Conservation (phyloP, 2,329 filamentous ascomycete species). For the Ophioceras dolichostomum region DNA sequence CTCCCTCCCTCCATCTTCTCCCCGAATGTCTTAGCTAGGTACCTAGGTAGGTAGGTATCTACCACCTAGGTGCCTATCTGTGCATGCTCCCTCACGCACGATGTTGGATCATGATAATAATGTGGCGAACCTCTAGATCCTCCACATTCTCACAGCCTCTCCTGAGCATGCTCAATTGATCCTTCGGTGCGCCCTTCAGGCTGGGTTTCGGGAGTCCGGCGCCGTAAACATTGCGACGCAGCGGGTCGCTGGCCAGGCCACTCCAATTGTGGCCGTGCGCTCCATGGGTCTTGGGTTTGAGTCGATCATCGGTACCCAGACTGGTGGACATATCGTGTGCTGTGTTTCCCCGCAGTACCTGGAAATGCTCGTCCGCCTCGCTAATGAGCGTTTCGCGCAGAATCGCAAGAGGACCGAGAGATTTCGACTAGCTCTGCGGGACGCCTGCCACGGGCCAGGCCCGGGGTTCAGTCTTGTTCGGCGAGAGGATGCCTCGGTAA, state of each 20-base stretch:
- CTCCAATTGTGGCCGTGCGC: constrained; percentile 72
- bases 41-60: too few relatives aligned
- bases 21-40: too few relatives aligned
- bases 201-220: constrained; percentile 85
- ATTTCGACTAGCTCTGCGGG: constrained; percentile 41
- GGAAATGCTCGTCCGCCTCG: constrained; percentile 50
- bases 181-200: constrained; percentile 61
- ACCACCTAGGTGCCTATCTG: too few relatives aligned
- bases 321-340: constrained; percentile 22
- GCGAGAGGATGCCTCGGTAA: constrained; percentile 41
- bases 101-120: not conserved
- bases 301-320: constrained; percentile 57
- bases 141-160: constrained; percentile 75
- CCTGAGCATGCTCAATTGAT: constrained; percentile 62
- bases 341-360: constrained; percentile 59
- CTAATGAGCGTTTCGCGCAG: constrained; percentile 62
- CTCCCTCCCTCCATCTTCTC: not conserved
- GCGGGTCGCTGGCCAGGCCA: constrained; percentile 22
- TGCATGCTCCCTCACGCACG: not conserved
- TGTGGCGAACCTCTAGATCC: constrained; percentile 45
- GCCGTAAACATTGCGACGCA: constrained; percentile 50
- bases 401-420: constrained; percentile 56
- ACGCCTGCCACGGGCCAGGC: constrained; percentile 20
- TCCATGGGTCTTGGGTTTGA: constrained; percentile 75
- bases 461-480: too few relatives aligned